Base-by-base conservation (phyloP, 768 basidiomycete genomes). In the Pholiota microspora region DNA sequence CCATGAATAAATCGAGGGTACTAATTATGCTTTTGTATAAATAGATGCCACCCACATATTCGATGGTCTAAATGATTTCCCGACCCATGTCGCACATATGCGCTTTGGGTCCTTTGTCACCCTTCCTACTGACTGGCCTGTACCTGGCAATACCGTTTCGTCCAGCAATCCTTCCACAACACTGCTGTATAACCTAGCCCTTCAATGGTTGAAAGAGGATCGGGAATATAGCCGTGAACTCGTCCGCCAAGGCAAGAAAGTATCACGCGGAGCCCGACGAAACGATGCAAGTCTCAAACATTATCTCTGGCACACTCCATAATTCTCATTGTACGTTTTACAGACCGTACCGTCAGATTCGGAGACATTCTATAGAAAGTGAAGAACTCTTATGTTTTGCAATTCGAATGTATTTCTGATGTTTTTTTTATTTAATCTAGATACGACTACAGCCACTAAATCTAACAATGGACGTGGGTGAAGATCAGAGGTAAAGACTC, bases 31-130 rank as follows among this genome's bases (percentile, higher is more conserved):
- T 35, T 29, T 31, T 55, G 23, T 45, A 50, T 21, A 46, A 48
- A 31, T 55, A 94, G 92, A 97, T 72, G 94, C 95, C 9, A 98
- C 95, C 1, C 97, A 99, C 69, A 97, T 99, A 63, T 97, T 94
- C 60, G 96, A 98, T 67, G 96, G 95, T 9, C 71, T 98, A 27
- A 81, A 83, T 63, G 70, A 79, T n/a, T 98, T 96, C 74, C 96
- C 97, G 3, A 98, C 95, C 0, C 92, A 96, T 64, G 77, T 98
- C 56, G 85, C 85, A 4, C 97, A 98, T 66, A 89, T 99, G 85
- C 84, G 89, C 23, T 78, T 94, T 45, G 97, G 97, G 3, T 72
- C 76, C 10, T 84, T 94, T 51, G 74, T 85, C 10, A 84, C 81
- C 1, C 74, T 76, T 15, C 88, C 90, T 2, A 79, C 82, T 12